Conservation (phyloP, 768 basidiomycete genomes). For the Russula ochroleuca region DNA sequence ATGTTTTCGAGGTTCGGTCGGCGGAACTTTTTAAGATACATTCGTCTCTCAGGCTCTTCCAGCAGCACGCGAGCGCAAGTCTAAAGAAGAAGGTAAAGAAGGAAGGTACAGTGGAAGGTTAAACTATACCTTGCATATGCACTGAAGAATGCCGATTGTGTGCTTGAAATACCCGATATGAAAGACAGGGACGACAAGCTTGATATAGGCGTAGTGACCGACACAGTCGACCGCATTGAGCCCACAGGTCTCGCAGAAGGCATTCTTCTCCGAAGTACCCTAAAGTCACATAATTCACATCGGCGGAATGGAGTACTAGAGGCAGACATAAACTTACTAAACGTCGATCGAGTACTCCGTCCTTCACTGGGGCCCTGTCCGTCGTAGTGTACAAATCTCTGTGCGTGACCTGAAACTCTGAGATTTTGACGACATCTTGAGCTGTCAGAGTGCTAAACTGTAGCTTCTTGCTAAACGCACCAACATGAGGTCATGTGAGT, state of each 20-base stretch:
- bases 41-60: slow-evolving; percentile 79
- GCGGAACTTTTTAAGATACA: slow-evolving; percentile 86
- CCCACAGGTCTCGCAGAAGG: slow-evolving; percentile 93
- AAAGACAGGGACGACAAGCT: slow-evolving; percentile 92
- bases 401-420: slow-evolving; percentile 94
- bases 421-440: slow-evolving; percentile 92
- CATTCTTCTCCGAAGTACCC: slow-evolving; percentile 93
- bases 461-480: slow-evolving; percentile 73
- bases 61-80: slow-evolving; percentile 91
- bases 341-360: slow-evolving; percentile 90
- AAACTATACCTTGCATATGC: slow-evolving; percentile 87
- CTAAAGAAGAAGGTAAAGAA: slow-evolving; percentile 36
- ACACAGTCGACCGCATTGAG: slow-evolving; percentile 90
- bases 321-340: slow-evolving; percentile 50
- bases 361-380: slow-evolving; percentile 79
- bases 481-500: background rate
- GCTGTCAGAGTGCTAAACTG: slow-evolving; percentile 93
- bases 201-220: slow-evolving; percentile 98
- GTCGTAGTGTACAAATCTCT: slow-evolving; percentile 84
- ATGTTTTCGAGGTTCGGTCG: slow-evolving; percentile 88
- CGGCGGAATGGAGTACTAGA: background rate
- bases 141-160: slow-evolving; percentile 86
- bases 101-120: background rate
- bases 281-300: slow-evolving; percentile 33
- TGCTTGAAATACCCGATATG: slow-evolving; percentile 99